Conservation (phyloP, 164 flowering plant genomes). For the Buxus sempervirens region DNA sequence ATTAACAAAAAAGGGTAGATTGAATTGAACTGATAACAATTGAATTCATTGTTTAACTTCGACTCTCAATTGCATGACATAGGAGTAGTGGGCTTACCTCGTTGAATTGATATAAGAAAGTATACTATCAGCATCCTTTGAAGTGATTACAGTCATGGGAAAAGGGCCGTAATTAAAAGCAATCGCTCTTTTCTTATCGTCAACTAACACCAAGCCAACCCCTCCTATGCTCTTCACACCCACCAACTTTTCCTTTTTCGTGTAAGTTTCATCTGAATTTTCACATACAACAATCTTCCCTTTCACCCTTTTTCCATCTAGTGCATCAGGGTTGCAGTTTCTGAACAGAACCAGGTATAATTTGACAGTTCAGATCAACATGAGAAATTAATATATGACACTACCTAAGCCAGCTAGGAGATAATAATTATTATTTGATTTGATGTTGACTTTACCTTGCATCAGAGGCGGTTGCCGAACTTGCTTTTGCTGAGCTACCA, state of each 20-base stretch:
- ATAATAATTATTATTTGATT: too few species aligned
- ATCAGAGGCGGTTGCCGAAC: too few species aligned
- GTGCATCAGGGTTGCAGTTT: conserved; percentile 39
- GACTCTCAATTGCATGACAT: too few species aligned
- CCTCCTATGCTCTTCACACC: conserved; percentile 45
- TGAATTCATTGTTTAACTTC: too few species aligned
- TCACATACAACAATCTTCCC: conserved; percentile 72
- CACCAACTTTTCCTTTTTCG: conserved; percentile 22
- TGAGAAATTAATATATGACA: conserved; percentile 9
- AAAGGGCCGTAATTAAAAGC: conserved; percentile 34
- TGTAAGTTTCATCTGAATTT: conserved; percentile 21
- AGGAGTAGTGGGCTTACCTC: conserved; percentile 27
- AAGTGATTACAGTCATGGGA: conserved; percentile 52
- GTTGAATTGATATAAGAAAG: conserved; percentile 65
- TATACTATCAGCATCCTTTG: conserved; percentile 35
- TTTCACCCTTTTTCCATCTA: conserved; percentile 37
- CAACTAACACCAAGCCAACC: conserved; percentile 42
- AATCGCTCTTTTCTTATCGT: conserved; percentile 30
- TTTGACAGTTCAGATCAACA: conserved; percentile 17
- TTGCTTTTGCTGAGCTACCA: too few species aligned
- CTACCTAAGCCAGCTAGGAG: too few species aligned
- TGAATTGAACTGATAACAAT: too few species aligned
- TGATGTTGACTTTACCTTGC: too few species aligned
- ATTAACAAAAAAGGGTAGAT: too few species aligned
- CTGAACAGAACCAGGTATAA: conserved; percentile 25